phyloP scores from a whole-genome alignment of 2,329 filamentous ascomycete genomes.

The Phoma sp. region DNA sequence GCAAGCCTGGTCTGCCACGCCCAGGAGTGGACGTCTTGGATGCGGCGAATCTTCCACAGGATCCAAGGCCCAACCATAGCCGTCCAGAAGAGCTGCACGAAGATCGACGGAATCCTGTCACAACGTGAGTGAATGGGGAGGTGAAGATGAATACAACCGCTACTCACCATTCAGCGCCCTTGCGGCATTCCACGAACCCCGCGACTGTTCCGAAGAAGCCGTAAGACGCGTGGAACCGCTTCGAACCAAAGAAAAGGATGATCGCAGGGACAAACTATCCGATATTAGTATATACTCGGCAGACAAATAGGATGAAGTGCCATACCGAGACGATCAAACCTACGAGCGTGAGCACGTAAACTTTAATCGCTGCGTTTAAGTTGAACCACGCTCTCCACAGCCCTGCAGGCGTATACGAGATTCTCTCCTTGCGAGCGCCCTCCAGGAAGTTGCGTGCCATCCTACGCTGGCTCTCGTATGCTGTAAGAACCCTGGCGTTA shows the following conservation, averaged over 20 bases:
- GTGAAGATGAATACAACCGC: neutral
- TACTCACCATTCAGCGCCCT: constrained; percentile 69
- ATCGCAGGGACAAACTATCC: constrained; percentile 63
- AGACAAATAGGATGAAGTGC: neutral
- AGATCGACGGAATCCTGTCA: constrained; percentile 44
- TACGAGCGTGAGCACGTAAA: constrained; percentile 38
- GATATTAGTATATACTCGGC: constrained; percentile 19
- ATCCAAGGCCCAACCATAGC: constrained; percentile 46
- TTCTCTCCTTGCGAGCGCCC: constrained; percentile 41
- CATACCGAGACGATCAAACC: constrained; percentile 42
- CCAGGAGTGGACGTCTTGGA: constrained; percentile 48
- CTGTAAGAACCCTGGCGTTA: constrained; percentile 45
- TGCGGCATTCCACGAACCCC: constrained; percentile 51
- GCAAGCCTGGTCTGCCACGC: constrained; percentile 48
- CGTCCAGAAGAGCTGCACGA: constrained; percentile 47
- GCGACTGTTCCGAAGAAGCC: constrained; percentile 61
- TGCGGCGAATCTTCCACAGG: constrained; percentile 46
- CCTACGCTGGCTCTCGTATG: constrained; percentile 45
- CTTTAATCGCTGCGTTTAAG: constrained; percentile 43
- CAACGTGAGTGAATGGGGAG: constrained; percentile 11
- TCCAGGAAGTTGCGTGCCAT: constrained; percentile 43
- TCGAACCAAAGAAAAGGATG: constrained; percentile 67
- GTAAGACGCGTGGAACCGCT: constrained; percentile 64
- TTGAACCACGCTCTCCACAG: constrained; percentile 38
- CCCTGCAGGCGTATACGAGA: constrained; percentile 37